These are phyloP conservation scores for Glycine soja DNA, from an alignment of 306 rosid species.

Conservation along the genomic window DNA sequence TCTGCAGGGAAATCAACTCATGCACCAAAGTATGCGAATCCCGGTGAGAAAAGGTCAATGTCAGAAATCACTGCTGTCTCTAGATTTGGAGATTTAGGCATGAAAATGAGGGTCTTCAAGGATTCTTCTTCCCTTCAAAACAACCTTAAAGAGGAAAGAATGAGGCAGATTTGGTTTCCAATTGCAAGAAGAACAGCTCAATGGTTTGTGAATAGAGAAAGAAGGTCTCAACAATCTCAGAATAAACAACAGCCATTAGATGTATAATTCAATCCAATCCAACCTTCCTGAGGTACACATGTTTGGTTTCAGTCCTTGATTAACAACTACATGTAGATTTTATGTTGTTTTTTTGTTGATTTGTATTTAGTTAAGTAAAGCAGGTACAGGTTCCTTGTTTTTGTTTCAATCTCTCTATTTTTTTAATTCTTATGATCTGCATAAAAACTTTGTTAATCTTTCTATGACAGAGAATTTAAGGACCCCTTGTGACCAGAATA, in stretches of 20 bases:
- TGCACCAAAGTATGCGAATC: slow-evolving; percentile 52
- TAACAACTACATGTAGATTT: slow-evolving; percentile 45
- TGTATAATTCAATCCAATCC: slow-evolving; percentile 51
- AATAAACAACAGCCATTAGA: slow-evolving; percentile 47
- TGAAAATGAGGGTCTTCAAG: slow-evolving; percentile 43
- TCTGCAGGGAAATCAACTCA: slow-evolving; percentile 27
- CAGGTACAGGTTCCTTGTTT: slow-evolving; percentile 38
- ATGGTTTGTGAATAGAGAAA: slow-evolving; percentile 94
- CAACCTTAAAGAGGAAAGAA: slow-evolving; percentile 68
- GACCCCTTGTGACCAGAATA: no score
- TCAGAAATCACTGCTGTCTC: slow-evolving; percentile 82
- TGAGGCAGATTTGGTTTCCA: slow-evolving; percentile 79
- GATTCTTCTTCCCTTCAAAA: slow-evolving; percentile 57
- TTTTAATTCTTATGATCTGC: slow-evolving; percentile 22
- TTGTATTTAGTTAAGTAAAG: slow-evolving; percentile 43
- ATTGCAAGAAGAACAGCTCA: slow-evolving; percentile 87
- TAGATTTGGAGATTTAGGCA: slow-evolving; percentile 64
- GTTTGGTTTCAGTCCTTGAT: slow-evolving; percentile 42
- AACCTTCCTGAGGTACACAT: slow-evolving; percentile 9
- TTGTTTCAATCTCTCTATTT: slow-evolving; percentile 40
- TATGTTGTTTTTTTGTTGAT: slow-evolving; percentile 22
- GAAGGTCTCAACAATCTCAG: slow-evolving; percentile 62
- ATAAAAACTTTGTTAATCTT: slow-evolving; percentile 7
- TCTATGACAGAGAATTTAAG: not conserved
- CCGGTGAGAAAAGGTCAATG: slow-evolving; percentile 70